These are phyloP conservation scores for Fusarium xyrophilum DNA, from an alignment of 2,329 filamentous ascomycete species.

Conservation along the genomic window DNA sequence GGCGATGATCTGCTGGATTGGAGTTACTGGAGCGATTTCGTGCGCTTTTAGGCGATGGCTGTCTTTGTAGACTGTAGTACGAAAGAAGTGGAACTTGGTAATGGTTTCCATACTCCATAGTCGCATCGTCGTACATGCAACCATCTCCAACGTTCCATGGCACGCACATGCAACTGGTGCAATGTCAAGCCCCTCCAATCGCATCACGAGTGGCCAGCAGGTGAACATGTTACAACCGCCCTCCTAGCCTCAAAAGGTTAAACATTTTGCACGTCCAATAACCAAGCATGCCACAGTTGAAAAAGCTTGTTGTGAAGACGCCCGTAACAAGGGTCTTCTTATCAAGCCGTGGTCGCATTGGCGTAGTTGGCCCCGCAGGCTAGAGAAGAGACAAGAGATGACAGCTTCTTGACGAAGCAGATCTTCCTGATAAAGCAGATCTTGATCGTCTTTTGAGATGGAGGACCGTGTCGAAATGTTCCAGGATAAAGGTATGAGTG, in stretches of 20 bases:
- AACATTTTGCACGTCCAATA: neutral
- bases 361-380: slow-evolving; percentile 16
- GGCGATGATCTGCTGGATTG: slow-evolving; percentile 23
- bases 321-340: neutral
- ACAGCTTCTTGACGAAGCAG: neutral
- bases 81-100: neutral
- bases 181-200: neutral
- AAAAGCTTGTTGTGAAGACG: neutral
- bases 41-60: slow-evolving; percentile 11
- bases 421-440: neutral
- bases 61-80: no score
- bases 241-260: neutral
- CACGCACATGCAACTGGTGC: neutral
- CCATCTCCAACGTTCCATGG: neutral
- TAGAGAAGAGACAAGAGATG: neutral
- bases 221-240: neutral
- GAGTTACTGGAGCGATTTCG: slow-evolving; percentile 34
- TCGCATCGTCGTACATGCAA: rapidly evolving
- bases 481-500: rapidly evolving
- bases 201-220: neutral
- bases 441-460: rapidly evolving
- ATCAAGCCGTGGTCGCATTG: slow-evolving; percentile 6
- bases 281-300: neutral
- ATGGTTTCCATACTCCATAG: no score
- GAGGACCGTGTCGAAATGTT: rapidly evolving